phyloP scores from a whole-genome alignment of 805 yeast genomes.

The Cyberlindnera xishuangbannaensis region DNA sequence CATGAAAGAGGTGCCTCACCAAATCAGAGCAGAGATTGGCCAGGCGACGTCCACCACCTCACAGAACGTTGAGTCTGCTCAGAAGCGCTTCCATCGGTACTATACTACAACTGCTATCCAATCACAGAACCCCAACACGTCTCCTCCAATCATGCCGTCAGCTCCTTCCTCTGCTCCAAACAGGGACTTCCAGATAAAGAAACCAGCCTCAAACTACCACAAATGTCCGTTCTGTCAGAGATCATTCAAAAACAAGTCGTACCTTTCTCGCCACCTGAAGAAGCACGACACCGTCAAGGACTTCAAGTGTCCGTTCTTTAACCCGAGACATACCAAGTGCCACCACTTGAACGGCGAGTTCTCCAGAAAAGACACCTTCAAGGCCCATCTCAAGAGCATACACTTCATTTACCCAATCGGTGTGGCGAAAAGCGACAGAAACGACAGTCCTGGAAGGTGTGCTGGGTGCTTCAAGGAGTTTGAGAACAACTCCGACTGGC shows the following conservation, averaged over 20 bases:
- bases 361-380: slow-evolving; percentile 73
- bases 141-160: slow-evolving; percentile 10
- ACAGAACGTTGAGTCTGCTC: slow-evolving; percentile 1
- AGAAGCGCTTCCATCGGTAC: slow-evolving; percentile 19
- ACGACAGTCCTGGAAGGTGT: slow-evolving; percentile 56
- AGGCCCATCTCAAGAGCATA: slow-evolving; percentile 71
- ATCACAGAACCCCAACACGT: neutral
- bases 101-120: slow-evolving; percentile 14
- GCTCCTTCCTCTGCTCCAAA: slow-evolving; percentile 6
- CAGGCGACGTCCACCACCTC: neutral
- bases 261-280: slow-evolving; percentile 75
- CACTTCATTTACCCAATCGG: slow-evolving; percentile 75
- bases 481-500: slow-evolving; percentile 61
- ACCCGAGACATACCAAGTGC: slow-evolving; percentile 26
- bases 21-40: slow-evolving; percentile 14
- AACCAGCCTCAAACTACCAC: slow-evolving; percentile 13
- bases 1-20: slow-evolving; percentile 17
- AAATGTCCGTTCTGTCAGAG: slow-evolving; percentile 66
- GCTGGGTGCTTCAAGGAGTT: slow-evolving; percentile 59
- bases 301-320: slow-evolving; percentile 71
- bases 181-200: slow-evolving; percentile 4
- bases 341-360: slow-evolving; percentile 74
- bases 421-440: slow-evolving; percentile 58
- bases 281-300: slow-evolving; percentile 76
- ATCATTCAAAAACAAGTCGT: slow-evolving; percentile 69